These are phyloP conservation scores for Cicer judaicum DNA, from an alignment of 306 rosid genomes.

Conservation along the genomic window DNA sequence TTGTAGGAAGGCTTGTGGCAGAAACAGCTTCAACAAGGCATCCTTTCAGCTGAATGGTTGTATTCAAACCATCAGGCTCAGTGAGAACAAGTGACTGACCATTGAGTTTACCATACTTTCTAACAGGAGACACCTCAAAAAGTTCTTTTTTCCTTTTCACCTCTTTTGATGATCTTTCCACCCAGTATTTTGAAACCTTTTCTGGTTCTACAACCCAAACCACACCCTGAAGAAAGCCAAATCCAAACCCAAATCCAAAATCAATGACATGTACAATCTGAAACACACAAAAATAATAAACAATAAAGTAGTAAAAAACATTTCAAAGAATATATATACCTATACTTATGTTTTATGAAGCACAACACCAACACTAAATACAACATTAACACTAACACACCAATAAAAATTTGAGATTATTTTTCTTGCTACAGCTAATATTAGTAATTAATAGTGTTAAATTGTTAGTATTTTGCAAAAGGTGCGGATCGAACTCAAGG, in stretches of 20 bases:
- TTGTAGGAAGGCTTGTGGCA: slow-evolving; percentile 64
- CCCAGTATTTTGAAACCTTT: slow-evolving; percentile 56
- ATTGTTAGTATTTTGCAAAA: too few species aligned
- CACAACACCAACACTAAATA: too few species aligned
- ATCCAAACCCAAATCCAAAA: slow-evolving; percentile 18
- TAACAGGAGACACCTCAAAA: slow-evolving; percentile 71
- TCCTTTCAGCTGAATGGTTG: slow-evolving; percentile 60
- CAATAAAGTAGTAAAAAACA: slow-evolving; percentile 8
- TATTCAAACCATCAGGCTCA: slow-evolving; percentile 64
- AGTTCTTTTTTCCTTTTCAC: slow-evolving; percentile 66
- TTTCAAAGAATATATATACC: neutral
- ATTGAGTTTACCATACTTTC: slow-evolving; percentile 66
- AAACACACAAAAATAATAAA: slow-evolving; percentile 15
- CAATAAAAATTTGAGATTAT: too few species aligned
- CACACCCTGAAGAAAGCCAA: slow-evolving; percentile 64
- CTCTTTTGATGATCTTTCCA: slow-evolving; percentile 57
- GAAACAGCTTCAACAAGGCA: slow-evolving; percentile 83
- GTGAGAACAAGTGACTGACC: slow-evolving; percentile 57
- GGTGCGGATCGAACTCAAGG: too few species aligned
- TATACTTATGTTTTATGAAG: too few species aligned
- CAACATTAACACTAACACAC: too few species aligned
- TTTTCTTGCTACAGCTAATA: too few species aligned
- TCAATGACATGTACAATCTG: slow-evolving; percentile 37
- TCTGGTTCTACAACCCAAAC: slow-evolving; percentile 84
- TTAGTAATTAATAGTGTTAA: too few species aligned